phyloP scores from a whole-genome alignment of 805 yeast species.

The Saturnispora gosingensis region DNA sequence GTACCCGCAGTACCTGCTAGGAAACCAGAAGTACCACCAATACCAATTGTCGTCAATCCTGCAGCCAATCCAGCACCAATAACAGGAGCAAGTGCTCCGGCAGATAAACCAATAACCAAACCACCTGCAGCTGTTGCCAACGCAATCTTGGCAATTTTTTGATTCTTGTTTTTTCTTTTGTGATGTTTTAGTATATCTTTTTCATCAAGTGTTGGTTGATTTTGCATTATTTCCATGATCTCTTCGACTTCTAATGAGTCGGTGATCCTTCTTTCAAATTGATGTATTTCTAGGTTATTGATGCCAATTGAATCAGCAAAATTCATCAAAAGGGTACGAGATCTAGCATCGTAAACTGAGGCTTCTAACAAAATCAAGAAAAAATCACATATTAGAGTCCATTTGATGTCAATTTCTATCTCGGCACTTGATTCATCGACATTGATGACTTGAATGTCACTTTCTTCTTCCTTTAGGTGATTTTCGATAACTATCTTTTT shows the following conservation, averaged over 20 bases:
- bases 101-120: conserved; percentile 85
- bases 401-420: conserved; percentile 69
- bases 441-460: conserved; percentile 15
- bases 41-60: conserved; percentile 90
- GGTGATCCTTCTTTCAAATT: conserved; percentile 84
- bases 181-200: conserved; percentile 58
- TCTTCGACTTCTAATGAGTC: conserved; percentile 82
- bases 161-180: conserved; percentile 53
- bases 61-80: conserved; percentile 99
- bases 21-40: conserved; percentile 86
- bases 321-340: conserved; percentile 63
- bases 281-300: conserved; percentile 58
- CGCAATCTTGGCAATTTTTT: conserved; percentile 78
- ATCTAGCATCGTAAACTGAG: conserved; percentile 81
- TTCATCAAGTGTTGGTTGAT: conserved; percentile 61
- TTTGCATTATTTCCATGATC: conserved; percentile 24
- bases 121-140: conserved; percentile 96
- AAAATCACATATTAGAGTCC: conserved; percentile 91
- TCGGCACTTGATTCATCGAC: conserved; percentile 19
- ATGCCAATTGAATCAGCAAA: conserved; percentile 60
- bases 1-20: conserved; percentile 97
- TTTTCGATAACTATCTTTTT: conserved; percentile 36
- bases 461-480: conserved; percentile 30
- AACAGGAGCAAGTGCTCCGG: conserved; percentile 93
- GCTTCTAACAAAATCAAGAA: conserved; percentile 73